A percentile compares a stretch with the other conserved stretches of the same genome.
phyloP scores from a whole-genome alignment of 139 green algal genomes.

The Volvox reticuliferus region DNA sequence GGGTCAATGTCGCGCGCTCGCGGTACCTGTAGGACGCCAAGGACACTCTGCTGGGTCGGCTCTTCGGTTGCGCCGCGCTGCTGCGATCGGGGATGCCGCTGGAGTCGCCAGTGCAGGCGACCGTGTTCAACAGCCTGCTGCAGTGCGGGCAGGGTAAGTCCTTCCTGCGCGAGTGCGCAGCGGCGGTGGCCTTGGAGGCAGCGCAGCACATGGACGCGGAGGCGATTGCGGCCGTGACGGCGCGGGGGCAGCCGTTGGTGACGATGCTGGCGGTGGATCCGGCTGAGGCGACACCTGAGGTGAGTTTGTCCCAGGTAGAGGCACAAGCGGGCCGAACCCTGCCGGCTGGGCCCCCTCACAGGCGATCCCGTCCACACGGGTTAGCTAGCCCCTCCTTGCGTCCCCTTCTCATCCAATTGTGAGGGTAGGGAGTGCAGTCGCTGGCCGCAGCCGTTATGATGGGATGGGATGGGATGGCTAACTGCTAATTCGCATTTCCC shows the following conservation, averaged over 20 bases:
- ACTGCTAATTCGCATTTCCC: no score
- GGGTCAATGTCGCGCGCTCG: no score
- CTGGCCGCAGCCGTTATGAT: no score
- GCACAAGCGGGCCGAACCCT: not conserved
- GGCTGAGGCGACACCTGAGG: slow-evolving; percentile 36
- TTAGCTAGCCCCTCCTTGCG: no score
- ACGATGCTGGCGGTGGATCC: not conserved
- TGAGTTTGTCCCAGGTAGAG: not conserved
- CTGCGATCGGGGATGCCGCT: slow-evolving; percentile 58
- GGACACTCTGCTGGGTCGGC: slow-evolving; percentile 76
- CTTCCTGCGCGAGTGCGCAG: slow-evolving; percentile 79
- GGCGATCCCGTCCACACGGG: no score
- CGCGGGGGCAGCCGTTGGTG: not conserved
- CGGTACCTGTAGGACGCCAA: slow-evolving; percentile 59
- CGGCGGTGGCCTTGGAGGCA: slow-evolving; percentile 61
- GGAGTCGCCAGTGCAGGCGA: not conserved
- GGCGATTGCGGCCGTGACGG: slow-evolving; percentile 7
- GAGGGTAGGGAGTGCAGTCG: no score
- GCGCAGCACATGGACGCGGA: slow-evolving; percentile 5
- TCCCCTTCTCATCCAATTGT: no score
- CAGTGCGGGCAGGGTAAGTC: slow-evolving; percentile 67
- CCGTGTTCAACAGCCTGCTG: slow-evolving; percentile 59
- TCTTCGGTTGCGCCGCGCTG: slow-evolving; percentile 80
- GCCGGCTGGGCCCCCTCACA: no score
- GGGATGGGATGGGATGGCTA: no score